phyloP scores from a whole-genome alignment of 352 stramenopile genomes.

The Pythium oligandrum region DNA sequence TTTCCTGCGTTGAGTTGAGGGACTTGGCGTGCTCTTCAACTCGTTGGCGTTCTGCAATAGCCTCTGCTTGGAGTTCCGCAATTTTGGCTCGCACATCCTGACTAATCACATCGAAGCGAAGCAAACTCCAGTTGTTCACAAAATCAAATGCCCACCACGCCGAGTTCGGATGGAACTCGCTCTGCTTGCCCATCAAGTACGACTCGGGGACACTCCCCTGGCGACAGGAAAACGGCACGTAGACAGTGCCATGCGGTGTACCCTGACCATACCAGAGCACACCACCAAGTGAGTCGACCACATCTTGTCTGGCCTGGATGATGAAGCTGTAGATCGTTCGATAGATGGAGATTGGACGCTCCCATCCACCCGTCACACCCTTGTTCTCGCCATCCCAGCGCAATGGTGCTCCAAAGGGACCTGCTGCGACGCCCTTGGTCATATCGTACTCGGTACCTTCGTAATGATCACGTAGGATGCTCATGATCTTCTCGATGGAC shows the following conservation, averaged over 20 bases:
- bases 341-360: conserved; percentile 86
- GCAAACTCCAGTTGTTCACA: conserved; percentile 69
- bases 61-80: conserved; percentile 26
- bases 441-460: conserved; percentile 78
- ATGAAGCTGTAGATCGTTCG: conserved; percentile 80
- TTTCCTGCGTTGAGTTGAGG: conserved; percentile 16
- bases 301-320: conserved; percentile 24
- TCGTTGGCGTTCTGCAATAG: conserved; percentile 20
- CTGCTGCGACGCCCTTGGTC: conserved; percentile 60
- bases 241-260: conserved; percentile 46
- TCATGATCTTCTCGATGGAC: conserved; percentile 51
- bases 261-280: conserved; percentile 51
- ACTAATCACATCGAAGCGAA: conserved; percentile 55
- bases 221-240: conserved; percentile 45
- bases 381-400: conserved; percentile 55
- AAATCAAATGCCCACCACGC: conserved; percentile 75
- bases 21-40: conserved; percentile 22
- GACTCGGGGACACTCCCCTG: conserved; percentile 34
- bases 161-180: conserved; percentile 37
- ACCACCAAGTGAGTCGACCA: conserved; percentile 31
- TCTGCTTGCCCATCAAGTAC: conserved; percentile 52
- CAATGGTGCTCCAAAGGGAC: conserved; percentile 85
- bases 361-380: conserved; percentile 51
- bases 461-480: conserved; percentile 82
- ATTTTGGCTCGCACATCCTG: conserved; percentile 32